These are phyloP conservation scores for Lactuca sativa DNA, from an alignment of 129 eudicot genomes.

Conservation along the genomic window DNA sequence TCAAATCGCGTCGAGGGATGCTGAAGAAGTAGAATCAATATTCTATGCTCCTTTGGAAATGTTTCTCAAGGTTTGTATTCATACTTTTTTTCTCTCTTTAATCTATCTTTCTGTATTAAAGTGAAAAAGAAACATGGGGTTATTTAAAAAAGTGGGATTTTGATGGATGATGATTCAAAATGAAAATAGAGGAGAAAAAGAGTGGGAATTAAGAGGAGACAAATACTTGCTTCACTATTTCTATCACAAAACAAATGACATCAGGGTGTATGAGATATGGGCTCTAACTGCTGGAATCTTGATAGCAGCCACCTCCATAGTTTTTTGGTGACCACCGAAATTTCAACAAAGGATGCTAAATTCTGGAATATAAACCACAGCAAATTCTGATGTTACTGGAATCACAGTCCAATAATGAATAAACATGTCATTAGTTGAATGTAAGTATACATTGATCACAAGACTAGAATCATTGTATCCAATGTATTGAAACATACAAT, in stretches of 20 bases:
- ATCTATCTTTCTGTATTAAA: too few relatives aligned
- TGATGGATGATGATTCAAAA: too few relatives aligned
- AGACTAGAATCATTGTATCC: too few relatives aligned
- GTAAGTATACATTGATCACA: too few relatives aligned
- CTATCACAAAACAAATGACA: conserved; percentile 33
- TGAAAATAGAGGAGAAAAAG: neutral
- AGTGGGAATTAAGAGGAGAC: conserved; percentile 51
- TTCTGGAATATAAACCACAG: conserved; percentile 41
- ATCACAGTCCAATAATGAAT: neutral
- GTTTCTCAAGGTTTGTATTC: neutral
- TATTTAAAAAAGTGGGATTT: too few relatives aligned
- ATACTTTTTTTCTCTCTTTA: neutral
- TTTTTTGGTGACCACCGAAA: conserved; percentile 49
- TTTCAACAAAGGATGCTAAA: conserved; percentile 41
- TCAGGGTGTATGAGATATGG: conserved; percentile 46
- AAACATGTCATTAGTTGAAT: too few relatives aligned
- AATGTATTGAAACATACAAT: too few relatives aligned
- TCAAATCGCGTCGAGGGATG: conserved; percentile 47
- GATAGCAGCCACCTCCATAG: conserved; percentile 51
- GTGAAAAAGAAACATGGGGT: too few relatives aligned
- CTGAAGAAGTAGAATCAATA: neutral
- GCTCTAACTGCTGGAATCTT: conserved; percentile 61
- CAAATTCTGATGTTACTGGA: neutral
- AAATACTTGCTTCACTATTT: conserved; percentile 55
- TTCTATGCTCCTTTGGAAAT: neutral